These are phyloP conservation scores for Phytophthora parvispora DNA, from an alignment of 352 stramenopile species.

Conservation along the genomic window DNA sequence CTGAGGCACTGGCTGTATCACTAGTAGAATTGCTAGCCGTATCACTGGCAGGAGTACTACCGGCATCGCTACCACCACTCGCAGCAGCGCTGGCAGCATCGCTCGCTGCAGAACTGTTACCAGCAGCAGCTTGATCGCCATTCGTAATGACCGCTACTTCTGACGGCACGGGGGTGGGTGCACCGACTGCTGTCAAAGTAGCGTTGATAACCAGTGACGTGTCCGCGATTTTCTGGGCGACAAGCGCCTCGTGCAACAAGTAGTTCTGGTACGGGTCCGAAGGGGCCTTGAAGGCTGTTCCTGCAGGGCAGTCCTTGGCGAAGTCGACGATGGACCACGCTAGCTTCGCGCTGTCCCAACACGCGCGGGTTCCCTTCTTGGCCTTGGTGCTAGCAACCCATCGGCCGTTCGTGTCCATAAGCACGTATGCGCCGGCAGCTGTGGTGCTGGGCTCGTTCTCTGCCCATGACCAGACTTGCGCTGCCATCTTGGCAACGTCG, in stretches of 20 bases:
- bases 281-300: conserved; percentile 42
- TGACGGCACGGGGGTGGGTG: conserved; percentile 26
- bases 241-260: conserved; percentile 48
- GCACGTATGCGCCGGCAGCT: conserved; percentile 26
- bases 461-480: conserved; percentile 68
- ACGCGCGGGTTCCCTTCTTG: conserved; percentile 39
- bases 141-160: conserved; percentile 20
- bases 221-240: conserved; percentile 35
- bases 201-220: conserved; percentile 60
- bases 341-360: conserved; percentile 45
- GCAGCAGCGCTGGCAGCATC: not conserved
- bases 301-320: conserved; percentile 31
- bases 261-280: conserved; percentile 66
- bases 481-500: conserved; percentile 63
- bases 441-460: conserved; percentile 55
- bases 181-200: conserved; percentile 33
- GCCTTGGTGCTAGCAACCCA: conserved; percentile 45
- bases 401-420: conserved; percentile 48
- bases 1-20: no score
- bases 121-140: not conserved
- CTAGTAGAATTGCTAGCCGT: no score
- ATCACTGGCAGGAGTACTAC: not conserved
- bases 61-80: not conserved
- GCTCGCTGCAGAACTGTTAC: no score
- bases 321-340: conserved; percentile 53